A percentile compares a stretch with the other conserved stretches of the same genome.
These are phyloP conservation scores for Apiospora aurea DNA, from an alignment of 2,329 filamentous ascomycete species.

Conservation along the genomic window DNA sequence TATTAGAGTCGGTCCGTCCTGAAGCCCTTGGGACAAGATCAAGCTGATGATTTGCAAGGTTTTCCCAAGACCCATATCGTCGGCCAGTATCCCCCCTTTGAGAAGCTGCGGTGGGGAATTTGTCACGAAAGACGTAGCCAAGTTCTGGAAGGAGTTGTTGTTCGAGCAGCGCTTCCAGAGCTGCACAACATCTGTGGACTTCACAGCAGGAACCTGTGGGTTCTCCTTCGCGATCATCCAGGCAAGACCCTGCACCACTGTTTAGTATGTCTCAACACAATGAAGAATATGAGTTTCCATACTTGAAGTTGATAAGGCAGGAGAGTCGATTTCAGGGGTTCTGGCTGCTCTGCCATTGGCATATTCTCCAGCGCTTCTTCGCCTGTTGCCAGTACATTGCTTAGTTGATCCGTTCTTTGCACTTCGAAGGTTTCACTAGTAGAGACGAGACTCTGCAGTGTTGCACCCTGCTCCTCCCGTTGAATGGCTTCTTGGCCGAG, in stretches of 20 bases:
- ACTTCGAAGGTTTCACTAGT: slow-evolving; percentile 73
- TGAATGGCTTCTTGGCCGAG: slow-evolving; percentile 29
- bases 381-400: slow-evolving; percentile 74
- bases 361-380: slow-evolving; percentile 75
- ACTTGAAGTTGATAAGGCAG: slow-evolving; percentile 80
- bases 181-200: slow-evolving; percentile 71
- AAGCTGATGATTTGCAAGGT: slow-evolving; percentile 86
- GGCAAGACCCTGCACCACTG: slow-evolving; percentile 67
- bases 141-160: slow-evolving; percentile 63
- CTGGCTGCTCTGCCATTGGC: slow-evolving; percentile 75
- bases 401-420: slow-evolving; percentile 64
- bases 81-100: slow-evolving; percentile 84
- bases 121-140: slow-evolving; percentile 75
- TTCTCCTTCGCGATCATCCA: slow-evolving; percentile 84
- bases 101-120: slow-evolving; percentile 66
- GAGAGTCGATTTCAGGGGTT: slow-evolving; percentile 68
- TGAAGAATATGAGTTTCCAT: slow-evolving; percentile 28
- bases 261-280: neutral
- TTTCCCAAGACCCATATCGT: slow-evolving; percentile 94
- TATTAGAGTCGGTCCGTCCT: slow-evolving; percentile 73
- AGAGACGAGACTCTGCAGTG: slow-evolving; percentile 69
- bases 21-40: slow-evolving; percentile 63
- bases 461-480: slow-evolving; percentile 48
- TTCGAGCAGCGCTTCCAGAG: slow-evolving; percentile 70
- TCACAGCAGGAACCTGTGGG: slow-evolving; percentile 66